Percentiles rank a stretch among this genome's conserved stretches.
phyloP scores from a whole-genome alignment of 75 land plant species.

The Pinus tabuliformis region DNA sequence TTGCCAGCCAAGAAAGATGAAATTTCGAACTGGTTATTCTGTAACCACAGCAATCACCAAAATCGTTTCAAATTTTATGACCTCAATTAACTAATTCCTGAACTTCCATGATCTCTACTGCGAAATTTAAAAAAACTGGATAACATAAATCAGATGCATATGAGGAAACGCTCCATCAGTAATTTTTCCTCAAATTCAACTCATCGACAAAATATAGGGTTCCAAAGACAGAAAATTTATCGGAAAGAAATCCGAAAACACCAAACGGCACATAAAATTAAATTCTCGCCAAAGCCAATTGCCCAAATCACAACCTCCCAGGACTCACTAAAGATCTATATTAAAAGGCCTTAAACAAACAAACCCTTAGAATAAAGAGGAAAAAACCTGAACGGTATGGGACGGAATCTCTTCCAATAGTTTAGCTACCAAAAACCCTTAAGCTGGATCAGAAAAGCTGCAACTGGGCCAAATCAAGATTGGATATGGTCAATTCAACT shows the following conservation, averaged over 20 bases:
- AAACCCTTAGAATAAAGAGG: background rate
- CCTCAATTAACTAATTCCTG: background rate
- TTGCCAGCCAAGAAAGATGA: background rate
- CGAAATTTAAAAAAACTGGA: background rate
- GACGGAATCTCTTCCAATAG: background rate
- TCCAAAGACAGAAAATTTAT: background rate
- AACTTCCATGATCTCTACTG: background rate
- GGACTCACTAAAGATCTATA: too few relatives aligned
- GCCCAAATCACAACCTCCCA: background rate
- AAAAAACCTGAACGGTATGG: too few relatives aligned
- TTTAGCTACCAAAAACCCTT: background rate
- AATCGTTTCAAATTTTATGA: background rate
- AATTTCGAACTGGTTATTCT: background rate
- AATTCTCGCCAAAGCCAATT: background rate
- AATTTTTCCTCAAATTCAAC: background rate
- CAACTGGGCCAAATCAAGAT: background rate
- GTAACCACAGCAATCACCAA: background rate
- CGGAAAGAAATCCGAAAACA: background rate
- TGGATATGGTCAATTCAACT: too few relatives aligned
- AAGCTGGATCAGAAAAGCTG: too few relatives aligned
- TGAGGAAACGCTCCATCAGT: background rate
- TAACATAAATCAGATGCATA: background rate
- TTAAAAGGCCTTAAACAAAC: background rate
- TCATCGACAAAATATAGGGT: background rate
- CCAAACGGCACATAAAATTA: background rate